A percentile compares a stretch with the other conserved stretches of the same genome.
These are phyloP conservation scores for Stemphylium lycopersici DNA, from an alignment of 2,329 filamentous ascomycete species.

Conservation along the genomic window DNA sequence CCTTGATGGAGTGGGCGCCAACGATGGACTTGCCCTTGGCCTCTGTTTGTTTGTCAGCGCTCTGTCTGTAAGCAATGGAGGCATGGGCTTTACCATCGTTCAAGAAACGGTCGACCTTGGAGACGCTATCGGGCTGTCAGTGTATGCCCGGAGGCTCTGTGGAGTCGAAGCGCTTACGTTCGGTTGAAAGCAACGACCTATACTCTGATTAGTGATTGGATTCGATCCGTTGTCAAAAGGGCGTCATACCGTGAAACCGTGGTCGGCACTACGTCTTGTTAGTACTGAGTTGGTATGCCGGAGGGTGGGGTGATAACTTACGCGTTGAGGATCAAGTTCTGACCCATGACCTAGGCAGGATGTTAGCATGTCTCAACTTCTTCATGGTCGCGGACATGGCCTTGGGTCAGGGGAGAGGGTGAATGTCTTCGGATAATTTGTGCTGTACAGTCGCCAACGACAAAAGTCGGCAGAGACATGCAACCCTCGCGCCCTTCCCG, in stretches of 20 bases:
- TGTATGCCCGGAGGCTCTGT: slow-evolving; percentile 3
- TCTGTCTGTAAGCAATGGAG: background rate
- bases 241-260: slow-evolving; percentile 74
- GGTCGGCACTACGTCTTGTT: slow-evolving; percentile 53
- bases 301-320: slow-evolving; percentile 35
- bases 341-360: slow-evolving; percentile 52
- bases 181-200: slow-evolving; percentile 92
- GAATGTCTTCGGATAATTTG: background rate
- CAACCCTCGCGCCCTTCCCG: background rate
- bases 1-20: slow-evolving; percentile 89
- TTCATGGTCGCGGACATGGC: background rate
- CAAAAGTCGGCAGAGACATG: no score
- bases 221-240: slow-evolving; percentile 1
- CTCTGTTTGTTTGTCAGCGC: slow-evolving; percentile 48
- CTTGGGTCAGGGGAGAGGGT: background rate
- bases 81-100: slow-evolving; percentile 61
- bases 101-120: slow-evolving; percentile 96
- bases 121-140: slow-evolving; percentile 59
- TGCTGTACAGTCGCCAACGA: background rate
- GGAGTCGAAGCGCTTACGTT: slow-evolving; percentile 57
- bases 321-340: slow-evolving; percentile 63
- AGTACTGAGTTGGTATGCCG: slow-evolving; percentile 26
- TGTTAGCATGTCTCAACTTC: slow-evolving; percentile 24
- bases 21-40: slow-evolving; percentile 84
- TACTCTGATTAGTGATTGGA: slow-evolving; percentile 22